These are phyloP conservation scores for Mycosarcoma maydis DNA, from an alignment of 1,284 basidiomycete genomes.

Conservation along the genomic window DNA sequence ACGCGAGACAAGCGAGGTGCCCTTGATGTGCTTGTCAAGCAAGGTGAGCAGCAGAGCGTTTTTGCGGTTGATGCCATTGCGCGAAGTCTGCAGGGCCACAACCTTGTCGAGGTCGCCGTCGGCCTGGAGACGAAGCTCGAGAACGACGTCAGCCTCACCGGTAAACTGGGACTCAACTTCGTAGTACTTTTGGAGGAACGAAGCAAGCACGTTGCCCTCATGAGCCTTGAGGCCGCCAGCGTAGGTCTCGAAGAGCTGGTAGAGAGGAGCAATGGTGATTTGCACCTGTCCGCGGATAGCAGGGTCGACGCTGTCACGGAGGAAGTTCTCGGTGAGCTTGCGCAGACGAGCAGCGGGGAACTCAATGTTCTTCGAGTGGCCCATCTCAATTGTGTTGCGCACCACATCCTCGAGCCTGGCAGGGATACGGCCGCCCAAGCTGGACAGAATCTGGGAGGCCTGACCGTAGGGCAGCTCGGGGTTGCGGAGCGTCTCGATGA, in stretches of 20 bases:
- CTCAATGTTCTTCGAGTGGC: conserved; percentile 79
- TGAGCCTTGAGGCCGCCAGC: conserved; percentile 85
- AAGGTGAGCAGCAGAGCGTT: conserved; percentile 85
- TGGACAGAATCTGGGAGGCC: conserved; percentile 82
- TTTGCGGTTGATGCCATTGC: conserved; percentile 94
- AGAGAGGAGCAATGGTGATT: conserved; percentile 77
- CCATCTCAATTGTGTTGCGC: conserved; percentile 79
- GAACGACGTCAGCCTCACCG: conserved; percentile 87
- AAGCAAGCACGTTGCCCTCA: conserved; percentile 80
- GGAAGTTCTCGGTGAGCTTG: conserved; percentile 83
- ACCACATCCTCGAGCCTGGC: conserved; percentile 78
- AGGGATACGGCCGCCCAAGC: conserved; percentile 92
- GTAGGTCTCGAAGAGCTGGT: conserved; percentile 84
- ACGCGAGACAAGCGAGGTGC: conserved; percentile 49
- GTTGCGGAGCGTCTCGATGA: conserved; percentile 80
- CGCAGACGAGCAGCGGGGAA: conserved; percentile 83
- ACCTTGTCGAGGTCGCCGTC: conserved; percentile 93
- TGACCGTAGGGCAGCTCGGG: conserved; percentile 91
- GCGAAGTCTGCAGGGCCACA: conserved; percentile 86
- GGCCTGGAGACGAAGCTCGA: conserved; percentile 88
- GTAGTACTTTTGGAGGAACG: conserved; percentile 79
- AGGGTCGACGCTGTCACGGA: conserved; percentile 78
- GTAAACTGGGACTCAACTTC: conserved; percentile 91
- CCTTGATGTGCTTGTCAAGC: conserved; percentile 74
- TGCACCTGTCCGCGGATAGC: conserved; percentile 56